These are phyloP conservation scores for Setaria italica DNA, from an alignment of 202 grass and related monocot species.

Conservation along the genomic window DNA sequence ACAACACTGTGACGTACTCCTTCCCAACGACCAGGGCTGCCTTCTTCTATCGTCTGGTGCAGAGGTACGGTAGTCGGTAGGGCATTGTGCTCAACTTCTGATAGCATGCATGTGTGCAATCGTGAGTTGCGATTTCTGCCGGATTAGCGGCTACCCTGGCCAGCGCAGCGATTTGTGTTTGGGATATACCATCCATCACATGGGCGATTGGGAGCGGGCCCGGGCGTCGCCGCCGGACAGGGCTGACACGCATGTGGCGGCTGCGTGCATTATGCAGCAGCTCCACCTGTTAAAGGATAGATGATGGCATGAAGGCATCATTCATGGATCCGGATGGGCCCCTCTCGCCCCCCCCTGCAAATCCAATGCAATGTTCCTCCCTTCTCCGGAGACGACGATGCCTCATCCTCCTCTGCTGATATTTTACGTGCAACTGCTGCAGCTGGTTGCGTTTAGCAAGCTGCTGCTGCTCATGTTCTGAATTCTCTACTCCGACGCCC, in stretches of 20 bases:
- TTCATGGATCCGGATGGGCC: not conserved
- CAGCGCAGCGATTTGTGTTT: not conserved
- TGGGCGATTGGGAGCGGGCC: not conserved
- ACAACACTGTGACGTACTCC: too few species aligned
- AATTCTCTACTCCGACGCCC: not conserved
- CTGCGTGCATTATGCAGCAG: slow-evolving; percentile 10
- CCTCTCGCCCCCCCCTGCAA: too few species aligned
- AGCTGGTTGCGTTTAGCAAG: not conserved
- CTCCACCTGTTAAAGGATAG: not conserved
- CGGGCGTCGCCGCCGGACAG: not conserved
- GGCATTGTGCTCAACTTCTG: too few species aligned
- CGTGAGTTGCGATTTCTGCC: too few species aligned
- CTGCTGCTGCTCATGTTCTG: not conserved
- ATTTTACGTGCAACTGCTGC: not conserved
- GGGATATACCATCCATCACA: not conserved
- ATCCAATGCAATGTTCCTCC: not conserved
- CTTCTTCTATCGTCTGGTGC: too few species aligned
- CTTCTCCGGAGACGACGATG: not conserved
- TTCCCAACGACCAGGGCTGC: too few species aligned
- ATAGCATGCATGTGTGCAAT: too few species aligned
- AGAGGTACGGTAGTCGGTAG: too few species aligned
- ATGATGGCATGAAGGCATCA: too few species aligned
- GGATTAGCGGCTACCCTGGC: too few species aligned
- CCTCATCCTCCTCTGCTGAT: not conserved
- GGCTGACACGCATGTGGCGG: slow-evolving; percentile 23